Evolutionary conservation across 306 rosid species (phyloP), one percentile per base, ranked within the genome.

Genomic region (Comarum palustre): DNA sequence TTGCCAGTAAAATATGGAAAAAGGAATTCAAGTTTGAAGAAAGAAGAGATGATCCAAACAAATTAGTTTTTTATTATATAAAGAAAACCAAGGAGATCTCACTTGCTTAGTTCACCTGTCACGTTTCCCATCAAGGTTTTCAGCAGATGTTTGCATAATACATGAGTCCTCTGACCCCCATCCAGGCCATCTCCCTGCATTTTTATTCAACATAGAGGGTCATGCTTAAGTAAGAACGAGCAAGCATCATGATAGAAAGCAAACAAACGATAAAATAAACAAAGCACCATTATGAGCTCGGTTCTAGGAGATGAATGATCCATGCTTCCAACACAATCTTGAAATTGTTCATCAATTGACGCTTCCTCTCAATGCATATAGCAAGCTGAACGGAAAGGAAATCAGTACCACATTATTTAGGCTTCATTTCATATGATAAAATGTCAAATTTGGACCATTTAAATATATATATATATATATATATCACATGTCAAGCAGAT

Each of bases 21-120:
- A 1, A 10, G 16, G 27, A 57, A 65, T 34, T 34, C 29, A 0
- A 45, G 13, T 31, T 19, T 39, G 7, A 25, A 43, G 19, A 29
- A 59, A 13, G 22, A 38, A 50, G 2, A 31, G 12, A 72, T 14
- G 16, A 24, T 31, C 48, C 20, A 34, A 73, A 27, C 9, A 32
- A 54, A 27, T 27, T n/a, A 61, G 58, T 47, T 58, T 63, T 63
- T 38, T 16, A 17, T 29, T 20, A 25, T 65, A 52, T 43, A 67
- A 82, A 73, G 71, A 77, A 77, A 75, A 72, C 76, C 76, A 77
- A 60, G 75, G 83, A 81, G 78, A 75, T 81, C 97, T 93, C 96
- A 93, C 98, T 93, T 93, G 96, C 92, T 87, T 84, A 84, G 85
- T 84, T 93, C 97, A 93, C 98, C 98, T 91, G 98, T 93, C 97